Conservation (phyloP, 1,139 yeast species). For the Yamadazyma diospyri region DNA sequence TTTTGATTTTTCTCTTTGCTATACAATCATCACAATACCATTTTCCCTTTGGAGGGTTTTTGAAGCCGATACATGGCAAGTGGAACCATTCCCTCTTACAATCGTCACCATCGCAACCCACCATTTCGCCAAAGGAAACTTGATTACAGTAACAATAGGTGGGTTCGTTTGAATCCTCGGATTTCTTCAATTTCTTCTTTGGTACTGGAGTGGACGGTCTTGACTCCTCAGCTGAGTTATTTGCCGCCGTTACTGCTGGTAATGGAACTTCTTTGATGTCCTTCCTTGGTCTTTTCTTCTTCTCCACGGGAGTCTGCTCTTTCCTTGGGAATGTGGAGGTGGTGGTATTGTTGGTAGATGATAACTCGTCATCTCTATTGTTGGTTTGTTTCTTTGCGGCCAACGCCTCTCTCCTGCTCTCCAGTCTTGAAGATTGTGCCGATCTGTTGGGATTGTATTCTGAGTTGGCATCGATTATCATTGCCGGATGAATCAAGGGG, state of each 20-base stretch:
- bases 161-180: conserved; percentile 54
- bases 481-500: conserved; percentile 87
- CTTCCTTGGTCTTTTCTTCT: conserved; percentile 23
- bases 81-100: conserved; percentile 98
- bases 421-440: conserved; percentile 71
- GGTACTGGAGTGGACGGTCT: conserved; percentile 20
- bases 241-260: conserved; percentile 3
- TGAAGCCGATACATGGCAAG: conserved; percentile 89
- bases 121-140: conserved; percentile 98
- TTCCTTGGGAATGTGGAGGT: neutral
- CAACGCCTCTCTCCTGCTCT: conserved; percentile 84
- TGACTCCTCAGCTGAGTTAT: conserved; percentile 13
- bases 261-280: conserved; percentile 16
- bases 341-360: conserved; percentile 6
- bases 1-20: conserved; percentile 31
- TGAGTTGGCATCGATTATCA: conserved; percentile 51
- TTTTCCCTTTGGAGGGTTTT: conserved; percentile 89
- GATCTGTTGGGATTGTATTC: conserved; percentile 43
- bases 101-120: conserved; percentile 93
- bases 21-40: conserved; percentile 96
- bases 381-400: conserved; percentile 73
- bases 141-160: conserved; percentile 95
- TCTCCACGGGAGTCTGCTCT: conserved; percentile 17
- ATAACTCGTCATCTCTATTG: conserved; percentile 33
- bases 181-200: conserved; percentile 29